A percentile compares a stretch with the other conserved stretches of the same genome.
phyloP scores from a whole-genome alignment of 179 eudicot species.

The Vitellaria paradoxa region DNA sequence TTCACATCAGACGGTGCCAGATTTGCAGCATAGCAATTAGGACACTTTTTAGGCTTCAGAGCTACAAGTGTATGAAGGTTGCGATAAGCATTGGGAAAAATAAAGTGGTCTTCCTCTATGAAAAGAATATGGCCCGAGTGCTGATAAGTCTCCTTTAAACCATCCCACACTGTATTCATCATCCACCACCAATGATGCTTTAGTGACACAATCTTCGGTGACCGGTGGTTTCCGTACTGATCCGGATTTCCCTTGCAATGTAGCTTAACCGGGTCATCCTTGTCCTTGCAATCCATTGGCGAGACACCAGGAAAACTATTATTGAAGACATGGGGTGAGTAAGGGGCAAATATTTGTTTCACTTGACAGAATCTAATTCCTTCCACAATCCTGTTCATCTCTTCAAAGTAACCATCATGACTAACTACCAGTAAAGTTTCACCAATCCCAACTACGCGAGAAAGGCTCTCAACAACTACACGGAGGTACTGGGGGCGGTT shows the following conservation, averaged over 20 bases:
- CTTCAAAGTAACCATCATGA: slow-evolving; percentile 88
- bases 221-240: slow-evolving; percentile 89
- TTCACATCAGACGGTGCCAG: slow-evolving; percentile 83
- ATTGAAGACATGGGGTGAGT: slow-evolving; percentile 74
- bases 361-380: slow-evolving; percentile 79
- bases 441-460: slow-evolving; percentile 66
- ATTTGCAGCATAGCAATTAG: slow-evolving; percentile 79
- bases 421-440: slow-evolving; percentile 86
- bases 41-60: slow-evolving; percentile 70
- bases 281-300: slow-evolving; percentile 56
- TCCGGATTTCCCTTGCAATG: slow-evolving; percentile 75
- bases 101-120: slow-evolving; percentile 95
- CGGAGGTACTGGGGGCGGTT: slow-evolving; percentile 83
- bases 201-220: slow-evolving; percentile 85
- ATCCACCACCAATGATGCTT: slow-evolving; percentile 99
- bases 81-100: slow-evolving; percentile 84
- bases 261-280: slow-evolving; percentile 47
- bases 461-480: slow-evolving; percentile 79
- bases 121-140: slow-evolving; percentile 83
- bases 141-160: slow-evolving; percentile 60
- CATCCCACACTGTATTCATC: slow-evolving; percentile 98
- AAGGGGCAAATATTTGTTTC: slow-evolving; percentile 90
- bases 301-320: slow-evolving; percentile 81
- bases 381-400: slow-evolving; percentile 85
- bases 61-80: slow-evolving; percentile 59